A percentile compares a stretch with the other conserved stretches of the same genome.
Conservation (phyloP, 768 basidiomycete species). For the Daedalea quercina region DNA sequence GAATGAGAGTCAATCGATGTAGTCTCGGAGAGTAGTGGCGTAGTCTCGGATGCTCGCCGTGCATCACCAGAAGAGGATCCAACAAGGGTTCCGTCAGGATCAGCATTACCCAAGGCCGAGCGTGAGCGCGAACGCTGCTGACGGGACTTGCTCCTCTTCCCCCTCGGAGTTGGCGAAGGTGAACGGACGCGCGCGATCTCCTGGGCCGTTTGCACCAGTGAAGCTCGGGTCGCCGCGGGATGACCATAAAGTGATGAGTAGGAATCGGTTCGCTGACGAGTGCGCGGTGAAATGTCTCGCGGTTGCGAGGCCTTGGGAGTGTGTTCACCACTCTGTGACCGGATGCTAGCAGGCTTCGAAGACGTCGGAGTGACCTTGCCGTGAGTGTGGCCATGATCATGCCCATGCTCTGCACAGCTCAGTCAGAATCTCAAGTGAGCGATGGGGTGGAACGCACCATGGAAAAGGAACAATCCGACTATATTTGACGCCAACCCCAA, state of each 20-base stretch:
- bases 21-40: slow-evolving; percentile 15
- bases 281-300: slow-evolving; percentile 18
- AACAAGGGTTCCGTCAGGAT: slow-evolving; percentile 4
- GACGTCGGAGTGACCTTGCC: slow-evolving; percentile 17
- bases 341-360: slow-evolving; percentile 35
- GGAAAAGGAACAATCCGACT: slow-evolving; percentile 90
- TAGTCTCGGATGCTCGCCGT: slow-evolving; percentile 12
- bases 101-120: slow-evolving; percentile 4
- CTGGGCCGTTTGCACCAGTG: slow-evolving; percentile 76
- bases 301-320: slow-evolving; percentile 5
- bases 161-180: slow-evolving; percentile 20
- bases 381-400: slow-evolving; percentile 40
- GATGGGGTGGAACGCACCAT: slow-evolving; percentile 47
- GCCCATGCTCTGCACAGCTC: slow-evolving; percentile 51
- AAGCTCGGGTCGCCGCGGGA: slow-evolving; percentile 64
- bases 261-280: slow-evolving; percentile 33
- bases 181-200: slow-evolving; percentile 61
- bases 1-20: slow-evolving; percentile 7
- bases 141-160: slow-evolving; percentile 12
- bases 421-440: neutral
- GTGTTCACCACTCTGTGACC: slow-evolving; percentile 12
- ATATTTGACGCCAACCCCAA: slow-evolving; percentile 89
- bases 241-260: slow-evolving; percentile 68
- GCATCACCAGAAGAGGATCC: slow-evolving; percentile 4
- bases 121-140: slow-evolving; percentile 18